phyloP scores from a whole-genome alignment of 345 rosid species.

The Sisymbrium irio region DNA sequence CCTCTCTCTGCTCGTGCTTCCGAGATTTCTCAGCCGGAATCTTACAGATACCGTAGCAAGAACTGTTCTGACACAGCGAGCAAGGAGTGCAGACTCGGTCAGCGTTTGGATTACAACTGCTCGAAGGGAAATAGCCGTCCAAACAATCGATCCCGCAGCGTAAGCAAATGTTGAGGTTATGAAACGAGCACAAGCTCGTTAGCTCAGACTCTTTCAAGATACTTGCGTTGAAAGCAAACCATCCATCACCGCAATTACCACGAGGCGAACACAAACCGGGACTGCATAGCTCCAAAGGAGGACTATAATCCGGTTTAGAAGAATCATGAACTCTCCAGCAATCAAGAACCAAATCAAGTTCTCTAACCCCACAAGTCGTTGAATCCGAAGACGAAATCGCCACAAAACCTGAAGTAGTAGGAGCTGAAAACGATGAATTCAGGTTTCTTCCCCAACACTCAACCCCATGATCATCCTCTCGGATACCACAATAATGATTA shows the following conservation, averaged over 20 bases:
- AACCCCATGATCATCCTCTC: slow-evolving; percentile 73
- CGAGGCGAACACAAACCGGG: slow-evolving; percentile 72
- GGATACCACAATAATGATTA: slow-evolving; percentile 71
- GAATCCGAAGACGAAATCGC: slow-evolving; percentile 88
- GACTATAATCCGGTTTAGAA: slow-evolving; percentile 49
- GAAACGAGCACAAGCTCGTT: slow-evolving; percentile 60
- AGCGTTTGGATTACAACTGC: slow-evolving; percentile 56
- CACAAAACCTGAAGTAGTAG: slow-evolving; percentile 65
- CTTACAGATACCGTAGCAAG: slow-evolving; percentile 65
- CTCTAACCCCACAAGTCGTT: slow-evolving; percentile 75
- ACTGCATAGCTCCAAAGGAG: slow-evolving; percentile 85
- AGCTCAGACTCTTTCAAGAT: slow-evolving; percentile 71
- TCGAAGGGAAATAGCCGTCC: slow-evolving; percentile 73
- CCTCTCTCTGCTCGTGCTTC: slow-evolving; percentile 34
- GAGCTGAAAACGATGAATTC: slow-evolving; percentile 47
- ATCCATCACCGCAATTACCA: slow-evolving; percentile 47
- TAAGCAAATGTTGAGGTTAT: slow-evolving; percentile 65
- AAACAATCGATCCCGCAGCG: slow-evolving; percentile 82
- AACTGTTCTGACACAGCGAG: slow-evolving; percentile 90
- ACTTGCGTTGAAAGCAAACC: slow-evolving; percentile 85
- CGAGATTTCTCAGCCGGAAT: slow-evolving; percentile 14
- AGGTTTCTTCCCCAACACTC: slow-evolving; percentile 86
- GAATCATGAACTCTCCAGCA: slow-evolving; percentile 70
- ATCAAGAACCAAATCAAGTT: slow-evolving; percentile 82
- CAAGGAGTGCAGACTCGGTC: slow-evolving; percentile 85